Conservation (phyloP, 345 rosid species). For the Rhodamnia rubescens region DNA sequence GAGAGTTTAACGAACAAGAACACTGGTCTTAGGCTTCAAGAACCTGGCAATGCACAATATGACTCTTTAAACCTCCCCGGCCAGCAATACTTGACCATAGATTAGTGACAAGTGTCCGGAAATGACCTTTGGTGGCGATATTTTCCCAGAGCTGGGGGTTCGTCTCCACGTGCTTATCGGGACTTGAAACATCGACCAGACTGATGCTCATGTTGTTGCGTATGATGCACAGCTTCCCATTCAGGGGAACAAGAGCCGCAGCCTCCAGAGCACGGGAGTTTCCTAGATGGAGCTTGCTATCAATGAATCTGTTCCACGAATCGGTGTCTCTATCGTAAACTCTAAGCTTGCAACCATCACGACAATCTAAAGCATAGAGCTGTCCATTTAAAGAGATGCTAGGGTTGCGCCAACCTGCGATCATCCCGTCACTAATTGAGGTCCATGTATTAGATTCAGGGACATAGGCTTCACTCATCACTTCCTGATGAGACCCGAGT, state of each 20-base stretch:
- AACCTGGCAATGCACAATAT: conserved; percentile 90
- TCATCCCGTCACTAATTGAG: conserved; percentile 72
- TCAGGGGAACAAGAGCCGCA: conserved; percentile 82
- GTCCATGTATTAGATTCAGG: conserved; percentile 73
- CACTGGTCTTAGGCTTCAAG: conserved; percentile 67
- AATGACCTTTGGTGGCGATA: conserved; percentile 68
- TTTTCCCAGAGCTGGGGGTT: conserved; percentile 85
- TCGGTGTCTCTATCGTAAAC: conserved; percentile 58
- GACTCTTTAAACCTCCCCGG: conserved; percentile 70
- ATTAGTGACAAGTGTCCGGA: conserved; percentile 66
- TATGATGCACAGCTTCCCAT: conserved; percentile 78
- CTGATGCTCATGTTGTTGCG: conserved; percentile 96
- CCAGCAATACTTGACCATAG: conserved; percentile 94
- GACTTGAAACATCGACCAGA: conserved; percentile 75
- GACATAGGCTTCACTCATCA: conserved; percentile 83
- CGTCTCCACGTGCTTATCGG: conserved; percentile 45
- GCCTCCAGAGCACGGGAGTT: conserved; percentile 78
- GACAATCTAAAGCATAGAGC: conserved; percentile 82
- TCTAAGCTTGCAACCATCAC: conserved; percentile 86
- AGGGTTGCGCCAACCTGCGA: conserved; percentile 89
- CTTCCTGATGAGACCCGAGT: conserved; percentile 73
- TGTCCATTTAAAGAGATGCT: conserved; percentile 61
- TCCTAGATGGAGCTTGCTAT: conserved; percentile 86
- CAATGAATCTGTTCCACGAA: conserved; percentile 80
- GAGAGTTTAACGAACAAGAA: conserved; percentile 5